A percentile compares a stretch with the other conserved stretches of the same genome.
phyloP scores from a whole-genome alignment of 192 early-diverging fungal genomes.

The Gaertneriomyces sp. region DNA sequence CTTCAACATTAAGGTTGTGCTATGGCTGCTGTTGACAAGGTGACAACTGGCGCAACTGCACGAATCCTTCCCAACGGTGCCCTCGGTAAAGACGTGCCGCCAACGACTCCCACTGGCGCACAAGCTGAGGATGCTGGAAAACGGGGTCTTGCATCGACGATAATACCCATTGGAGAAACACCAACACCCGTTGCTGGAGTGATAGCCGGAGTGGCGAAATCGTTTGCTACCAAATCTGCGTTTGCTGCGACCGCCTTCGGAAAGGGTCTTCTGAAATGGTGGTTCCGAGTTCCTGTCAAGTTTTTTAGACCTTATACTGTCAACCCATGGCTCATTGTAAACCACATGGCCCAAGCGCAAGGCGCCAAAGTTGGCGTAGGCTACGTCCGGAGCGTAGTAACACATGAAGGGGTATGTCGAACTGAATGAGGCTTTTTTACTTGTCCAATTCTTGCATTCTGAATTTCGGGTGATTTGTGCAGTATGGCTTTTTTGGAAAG shows the following conservation, averaged over 20 bases:
- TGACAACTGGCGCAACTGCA: too few species aligned
- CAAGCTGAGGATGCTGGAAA: too few species aligned
- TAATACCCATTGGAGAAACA: not conserved
- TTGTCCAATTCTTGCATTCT: not conserved
- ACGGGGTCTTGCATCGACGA: too few species aligned
- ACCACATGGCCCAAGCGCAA: conserved; percentile 36
- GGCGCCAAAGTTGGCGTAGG: conserved; percentile 21
- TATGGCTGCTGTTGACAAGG: too few species aligned
- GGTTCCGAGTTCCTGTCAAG: conserved; percentile 43
- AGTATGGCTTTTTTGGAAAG: conserved; percentile 28
- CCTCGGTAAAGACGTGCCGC: too few species aligned
- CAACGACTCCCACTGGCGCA: too few species aligned
- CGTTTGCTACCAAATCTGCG: conserved; percentile 33
- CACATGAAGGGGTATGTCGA: conserved; percentile 38
- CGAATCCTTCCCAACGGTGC: too few species aligned
- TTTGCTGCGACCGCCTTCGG: conserved; percentile 30
- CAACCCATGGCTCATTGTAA: conserved; percentile 49
- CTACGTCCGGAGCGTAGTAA: conserved; percentile 33
- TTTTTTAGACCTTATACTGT: conserved; percentile 48
- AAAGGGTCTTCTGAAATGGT: conserved; percentile 46
- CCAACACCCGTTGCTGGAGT: conserved; percentile 22
- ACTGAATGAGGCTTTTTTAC: too few species aligned
- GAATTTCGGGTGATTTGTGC: not conserved
- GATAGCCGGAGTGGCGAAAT: conserved; percentile 34
- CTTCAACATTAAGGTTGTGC: too few species aligned